These are phyloP conservation scores for Calonectria pteridis DNA, from an alignment of 2,329 filamentous ascomycete species.

Conservation along the genomic window DNA sequence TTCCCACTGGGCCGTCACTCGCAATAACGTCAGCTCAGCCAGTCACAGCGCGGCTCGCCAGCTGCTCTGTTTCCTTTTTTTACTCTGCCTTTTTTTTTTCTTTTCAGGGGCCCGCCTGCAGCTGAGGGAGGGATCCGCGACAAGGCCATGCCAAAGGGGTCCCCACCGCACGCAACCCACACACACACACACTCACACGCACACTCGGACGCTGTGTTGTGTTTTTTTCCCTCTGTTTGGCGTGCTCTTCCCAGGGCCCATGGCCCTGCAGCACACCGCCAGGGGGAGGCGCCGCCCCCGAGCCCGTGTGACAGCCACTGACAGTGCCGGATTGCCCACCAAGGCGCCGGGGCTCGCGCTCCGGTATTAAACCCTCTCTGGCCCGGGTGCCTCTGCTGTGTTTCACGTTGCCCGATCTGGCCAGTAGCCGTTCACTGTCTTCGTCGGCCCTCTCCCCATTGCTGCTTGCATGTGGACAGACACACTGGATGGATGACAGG, in stretches of 20 bases:
- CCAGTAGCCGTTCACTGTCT: not conserved
- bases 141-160: conserved; percentile 33
- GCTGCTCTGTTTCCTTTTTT: not conserved
- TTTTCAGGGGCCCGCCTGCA: conserved; percentile 32
- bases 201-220: conserved; percentile 1
- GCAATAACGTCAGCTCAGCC: conserved; percentile 13
- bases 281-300: conserved; percentile 44
- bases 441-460: conserved; percentile 27
- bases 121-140: conserved; percentile 43
- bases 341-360: conserved; percentile 7
- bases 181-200: not conserved
- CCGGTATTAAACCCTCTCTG: not conserved
- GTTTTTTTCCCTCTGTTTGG: not conserved
- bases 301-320: conserved; percentile 37
- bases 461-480: conserved; percentile 15
- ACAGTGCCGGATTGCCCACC: conserved; percentile 23
- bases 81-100: not conserved
- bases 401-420: conserved; percentile 43
- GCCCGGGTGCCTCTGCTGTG: conserved; percentile 21
- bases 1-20: conserved; percentile 7
- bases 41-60: conserved; percentile 6
- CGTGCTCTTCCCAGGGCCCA: not conserved
- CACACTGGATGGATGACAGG: not conserved
- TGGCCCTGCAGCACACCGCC: conserved; percentile 31
- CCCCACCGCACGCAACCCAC: conserved; percentile 4